Evolutionary conservation across 1,284 basidiomycete species (phyloP).

Genomic region (Cutaneotrichosporon spelunceum): DNA sequence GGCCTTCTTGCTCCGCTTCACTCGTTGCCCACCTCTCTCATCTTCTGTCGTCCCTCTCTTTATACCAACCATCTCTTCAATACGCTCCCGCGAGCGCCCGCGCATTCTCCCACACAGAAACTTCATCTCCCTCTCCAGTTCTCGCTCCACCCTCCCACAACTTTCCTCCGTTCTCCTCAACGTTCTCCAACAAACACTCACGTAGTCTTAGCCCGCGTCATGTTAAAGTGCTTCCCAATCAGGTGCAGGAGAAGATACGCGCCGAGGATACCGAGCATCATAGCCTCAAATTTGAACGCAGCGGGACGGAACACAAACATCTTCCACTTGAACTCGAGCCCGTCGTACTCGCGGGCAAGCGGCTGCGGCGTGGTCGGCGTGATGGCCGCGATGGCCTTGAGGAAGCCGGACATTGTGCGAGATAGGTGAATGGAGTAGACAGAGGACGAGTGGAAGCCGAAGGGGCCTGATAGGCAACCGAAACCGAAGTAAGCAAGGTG

Average conservation of each 20-base stretch:
- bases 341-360: slow-evolving; percentile 56
- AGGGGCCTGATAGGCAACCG: neutral
- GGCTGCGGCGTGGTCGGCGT: slow-evolving; percentile 46
- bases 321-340: slow-evolving; percentile 68
- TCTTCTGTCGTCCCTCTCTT: neutral
- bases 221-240: slow-evolving; percentile 42
- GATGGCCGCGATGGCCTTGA: slow-evolving; percentile 56
- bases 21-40: too few species aligned
- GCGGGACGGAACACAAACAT: slow-evolving; percentile 73
- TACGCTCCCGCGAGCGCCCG: neutral
- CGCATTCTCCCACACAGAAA: neutral
- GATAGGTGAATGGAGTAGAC: neutral
- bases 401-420: slow-evolving; percentile 42
- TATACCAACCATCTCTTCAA: neutral
- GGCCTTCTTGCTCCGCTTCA: too few species aligned
- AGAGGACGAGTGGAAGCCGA: neutral
- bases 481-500: neutral
- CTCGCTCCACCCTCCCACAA: neutral
- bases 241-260: slow-evolving; percentile 41
- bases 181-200: slow-evolving; percentile 34
- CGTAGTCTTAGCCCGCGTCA: slow-evolving; percentile 37
- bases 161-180: too few species aligned
- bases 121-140: neutral
- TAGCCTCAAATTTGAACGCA: slow-evolving; percentile 67
- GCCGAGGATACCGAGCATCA: slow-evolving; percentile 58